phyloP scores from a whole-genome alignment of 768 basidiomycete species.

The Podaxis sp. region DNA sequence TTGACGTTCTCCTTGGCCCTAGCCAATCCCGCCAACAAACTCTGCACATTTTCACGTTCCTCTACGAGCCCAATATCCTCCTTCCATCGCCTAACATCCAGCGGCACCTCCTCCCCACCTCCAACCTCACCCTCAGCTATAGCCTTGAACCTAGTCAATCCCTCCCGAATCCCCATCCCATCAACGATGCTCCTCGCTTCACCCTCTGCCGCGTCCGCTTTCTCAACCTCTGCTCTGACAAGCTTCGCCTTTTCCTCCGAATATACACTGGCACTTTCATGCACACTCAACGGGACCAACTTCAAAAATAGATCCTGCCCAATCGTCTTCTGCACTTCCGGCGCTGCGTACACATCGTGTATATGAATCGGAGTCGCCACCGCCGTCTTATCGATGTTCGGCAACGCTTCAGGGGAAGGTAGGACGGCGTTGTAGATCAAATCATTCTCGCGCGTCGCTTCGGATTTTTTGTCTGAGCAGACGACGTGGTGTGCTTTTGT shows the following conservation, averaged over 20 bases:
- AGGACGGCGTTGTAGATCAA: slow-evolving; percentile 94
- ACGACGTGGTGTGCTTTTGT: slow-evolving; percentile 80
- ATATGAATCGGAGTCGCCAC: slow-evolving; percentile 88
- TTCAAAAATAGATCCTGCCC: slow-evolving; percentile 87
- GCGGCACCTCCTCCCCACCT: slow-evolving; percentile 64
- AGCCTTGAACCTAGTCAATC: slow-evolving; percentile 63
- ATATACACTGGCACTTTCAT: slow-evolving; percentile 94
- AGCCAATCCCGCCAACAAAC: slow-evolving; percentile 55
- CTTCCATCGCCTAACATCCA: slow-evolving; percentile 70
- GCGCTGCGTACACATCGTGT: slow-evolving; percentile 88
- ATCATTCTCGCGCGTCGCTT: slow-evolving; percentile 89
- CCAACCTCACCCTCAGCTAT: slow-evolving; percentile 66
- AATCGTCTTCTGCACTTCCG: slow-evolving; percentile 93
- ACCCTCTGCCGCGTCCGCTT: slow-evolving; percentile 78
- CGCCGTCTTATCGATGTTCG: slow-evolving; percentile 75
- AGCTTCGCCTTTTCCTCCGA: slow-evolving; percentile 98
- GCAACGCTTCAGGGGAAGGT: slow-evolving; percentile 74
- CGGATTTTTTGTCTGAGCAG: slow-evolving; percentile 69
- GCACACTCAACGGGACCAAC: slow-evolving; percentile 89
- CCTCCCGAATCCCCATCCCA: slow-evolving; percentile 74
- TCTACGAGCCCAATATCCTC: slow-evolving; percentile 74
- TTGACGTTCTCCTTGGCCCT: slow-evolving; percentile 57
- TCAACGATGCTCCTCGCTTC: slow-evolving; percentile 80
- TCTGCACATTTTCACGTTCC: slow-evolving; percentile 64
- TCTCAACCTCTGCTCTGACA: slow-evolving; percentile 86